Evolutionary conservation across 768 basidiomycete species (phyloP), one percentile per base, ranked within the genome.

Genomic region (Lactarius tabidus): DNA sequence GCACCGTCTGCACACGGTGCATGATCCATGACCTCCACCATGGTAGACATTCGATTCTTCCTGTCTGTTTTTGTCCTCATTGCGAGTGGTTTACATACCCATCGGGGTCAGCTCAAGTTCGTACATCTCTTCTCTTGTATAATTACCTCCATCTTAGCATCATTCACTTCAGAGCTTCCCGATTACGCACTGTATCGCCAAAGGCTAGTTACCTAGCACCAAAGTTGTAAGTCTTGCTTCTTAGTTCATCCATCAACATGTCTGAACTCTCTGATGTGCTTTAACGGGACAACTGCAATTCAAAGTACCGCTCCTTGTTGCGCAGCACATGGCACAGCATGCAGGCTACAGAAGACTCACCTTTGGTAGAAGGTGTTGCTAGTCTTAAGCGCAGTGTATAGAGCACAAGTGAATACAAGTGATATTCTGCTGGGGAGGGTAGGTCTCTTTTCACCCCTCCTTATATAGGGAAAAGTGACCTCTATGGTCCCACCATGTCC

Each of bases 301-400:
- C 81, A 0, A 97, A 99, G 78, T 98, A 95, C 73, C 89, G 89
- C 29, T 83, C n/a, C n/a, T n/a, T n/a, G n/a, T n/a, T n/a, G n/a
- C n/a, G n/a, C n/a, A n/a, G n/a, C n/a, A n/a, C n/a, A n/a, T n/a
- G n/a, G n/a, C n/a, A n/a, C n/a, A n/a, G n/a, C n/a, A n/a, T n/a
- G n/a, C n/a, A n/a, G n/a, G n/a, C n/a, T n/a, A n/a, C n/a, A n/a
- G n/a, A n/a, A n/a, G n/a, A n/a, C n/a, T n/a, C n/a, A n/a, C n/a
- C n/a, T n/a, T n/a, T n/a, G n/a, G n/a, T n/a, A n/a, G n/a, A n/a
- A n/a, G n/a, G n/a, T n/a, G n/a, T n/a, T n/a, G n/a, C n/a, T n/a
- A n/a, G n/a, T n/a, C n/a, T n/a, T n/a, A n/a, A n/a, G n/a, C n/a
- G n/a, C n/a, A n/a, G n/a, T n/a, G n/a, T n/a, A n/a, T n/a, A n/a